These are phyloP conservation scores for Bonia amplexicaulis DNA, from an alignment of 176 grass and related monocot species.

Conservation along the genomic window DNA sequence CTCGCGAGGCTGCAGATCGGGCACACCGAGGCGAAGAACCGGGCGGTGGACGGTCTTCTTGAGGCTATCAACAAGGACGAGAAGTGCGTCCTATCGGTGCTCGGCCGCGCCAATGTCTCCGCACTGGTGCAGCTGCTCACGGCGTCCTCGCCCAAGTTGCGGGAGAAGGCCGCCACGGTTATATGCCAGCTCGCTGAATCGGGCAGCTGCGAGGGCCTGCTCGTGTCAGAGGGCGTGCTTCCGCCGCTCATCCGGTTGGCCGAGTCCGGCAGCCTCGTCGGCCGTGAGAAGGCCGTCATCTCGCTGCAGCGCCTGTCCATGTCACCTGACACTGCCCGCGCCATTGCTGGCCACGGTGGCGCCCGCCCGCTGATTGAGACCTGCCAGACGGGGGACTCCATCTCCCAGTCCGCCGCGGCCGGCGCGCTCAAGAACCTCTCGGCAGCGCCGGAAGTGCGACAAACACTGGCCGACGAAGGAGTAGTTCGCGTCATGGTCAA, in stretches of 20 bases:
- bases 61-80: conserved; percentile 58
- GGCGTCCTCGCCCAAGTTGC: conserved; percentile 46
- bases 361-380: conserved; percentile 71
- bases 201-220: conserved; percentile 50
- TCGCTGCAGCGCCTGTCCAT: conserved; percentile 65
- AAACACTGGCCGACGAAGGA: conserved; percentile 62
- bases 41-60: conserved; percentile 64
- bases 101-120: conserved; percentile 63
- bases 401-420: conserved; percentile 66
- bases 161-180: conserved; percentile 73
- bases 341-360: conserved; percentile 60
- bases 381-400: conserved; percentile 66
- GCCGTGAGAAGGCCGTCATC: conserved; percentile 74
- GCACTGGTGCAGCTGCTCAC: conserved; percentile 82
- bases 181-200: conserved; percentile 56
- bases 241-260: conserved; percentile 75
- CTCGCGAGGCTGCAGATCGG: conserved; percentile 90
- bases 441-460: conserved; percentile 55
- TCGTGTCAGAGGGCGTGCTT: conserved; percentile 70
- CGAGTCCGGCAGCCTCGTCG: conserved; percentile 70
- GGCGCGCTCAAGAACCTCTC: conserved; percentile 76
- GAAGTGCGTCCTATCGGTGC: conserved; percentile 47
- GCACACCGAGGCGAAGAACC: conserved; percentile 63
- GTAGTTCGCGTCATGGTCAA: conserved; percentile 63
- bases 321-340: conserved; percentile 48